Evolutionary conservation across 768 basidiomycete species (phyloP).

Genomic region (Mycena metata): DNA sequence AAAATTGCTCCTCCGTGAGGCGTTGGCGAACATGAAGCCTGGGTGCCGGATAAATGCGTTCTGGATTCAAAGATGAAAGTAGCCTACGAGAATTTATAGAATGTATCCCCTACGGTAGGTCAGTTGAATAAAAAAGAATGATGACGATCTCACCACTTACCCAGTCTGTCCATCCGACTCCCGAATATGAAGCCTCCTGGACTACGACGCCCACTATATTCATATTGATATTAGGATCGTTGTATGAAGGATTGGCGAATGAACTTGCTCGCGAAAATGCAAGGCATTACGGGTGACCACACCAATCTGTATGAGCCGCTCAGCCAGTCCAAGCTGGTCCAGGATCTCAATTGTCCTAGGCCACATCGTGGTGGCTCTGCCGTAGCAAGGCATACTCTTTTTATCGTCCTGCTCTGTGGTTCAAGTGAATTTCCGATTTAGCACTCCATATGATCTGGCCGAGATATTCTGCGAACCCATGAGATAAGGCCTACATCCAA

Average conservation of each 20-base stretch:
- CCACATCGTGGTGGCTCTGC: constrained; percentile 37
- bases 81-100: constrained; percentile 39
- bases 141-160: not conserved
- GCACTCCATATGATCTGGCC: constrained; percentile 31
- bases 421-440: not conserved
- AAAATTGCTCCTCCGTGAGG: constrained; percentile 37
- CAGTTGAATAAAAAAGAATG: not conserved
- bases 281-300: constrained; percentile 40
- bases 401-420: constrained; percentile 38
- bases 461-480: constrained; percentile 28
- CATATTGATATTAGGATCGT: not conserved
- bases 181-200: constrained; percentile 39
- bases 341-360: constrained; percentile 38
- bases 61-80: not conserved
- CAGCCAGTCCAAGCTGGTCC: constrained; percentile 39
- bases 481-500: constrained; percentile 39
- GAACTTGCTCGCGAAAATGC: constrained; percentile 35
- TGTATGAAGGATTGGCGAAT: not conserved
- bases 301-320: constrained; percentile 38
- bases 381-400: constrained; percentile 33
- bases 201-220: constrained; percentile 34
- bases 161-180: constrained; percentile 40
- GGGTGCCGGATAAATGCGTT: not conserved
- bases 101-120: constrained; percentile 35
- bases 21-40: constrained; percentile 41